Conservation (phyloP, 2,329 filamentous ascomycete genomes). For the Stachybotrys elegans region DNA sequence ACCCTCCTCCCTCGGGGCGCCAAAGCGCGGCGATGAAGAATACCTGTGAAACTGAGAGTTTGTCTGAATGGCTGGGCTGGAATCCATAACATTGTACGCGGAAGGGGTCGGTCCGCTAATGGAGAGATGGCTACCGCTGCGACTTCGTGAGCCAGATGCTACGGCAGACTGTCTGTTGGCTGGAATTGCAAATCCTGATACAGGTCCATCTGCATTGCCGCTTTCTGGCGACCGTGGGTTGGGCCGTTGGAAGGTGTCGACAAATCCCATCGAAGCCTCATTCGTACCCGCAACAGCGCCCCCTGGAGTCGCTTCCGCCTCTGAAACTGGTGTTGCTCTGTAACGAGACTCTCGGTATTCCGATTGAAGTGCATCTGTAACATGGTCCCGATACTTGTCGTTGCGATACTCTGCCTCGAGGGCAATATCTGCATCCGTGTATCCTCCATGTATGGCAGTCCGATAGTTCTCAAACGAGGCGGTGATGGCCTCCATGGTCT, state of each 20-base stretch:
- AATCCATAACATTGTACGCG: not conserved
- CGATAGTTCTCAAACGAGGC: conserved; percentile 1
- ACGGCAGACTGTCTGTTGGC: not conserved
- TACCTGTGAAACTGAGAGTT: not conserved
- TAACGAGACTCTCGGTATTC: not conserved
- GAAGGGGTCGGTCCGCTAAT: not conserved
- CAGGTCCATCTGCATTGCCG: not conserved
- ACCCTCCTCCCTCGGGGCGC: not conserved
- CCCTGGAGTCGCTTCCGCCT: not conserved
- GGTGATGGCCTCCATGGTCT: conserved; percentile 1
- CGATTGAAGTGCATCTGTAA: not conserved
- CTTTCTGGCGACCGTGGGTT: not conserved
- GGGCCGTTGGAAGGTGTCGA: not conserved
- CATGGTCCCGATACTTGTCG: not conserved
- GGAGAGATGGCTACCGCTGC: not conserved
- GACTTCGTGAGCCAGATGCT: not conserved
- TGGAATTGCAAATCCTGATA: not conserved
- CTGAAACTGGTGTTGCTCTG: not conserved
- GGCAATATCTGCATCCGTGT: not conserved
- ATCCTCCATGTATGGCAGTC: not conserved
- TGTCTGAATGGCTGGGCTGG: not conserved
- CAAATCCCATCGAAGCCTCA: not conserved
- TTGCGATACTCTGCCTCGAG: conserved; percentile 1
- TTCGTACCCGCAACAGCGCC: not conserved
- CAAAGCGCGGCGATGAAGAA: not conserved